Base-by-base conservation (phyloP, 768 basidiomycete genomes). In the Lyophyllum decastes region DNA sequence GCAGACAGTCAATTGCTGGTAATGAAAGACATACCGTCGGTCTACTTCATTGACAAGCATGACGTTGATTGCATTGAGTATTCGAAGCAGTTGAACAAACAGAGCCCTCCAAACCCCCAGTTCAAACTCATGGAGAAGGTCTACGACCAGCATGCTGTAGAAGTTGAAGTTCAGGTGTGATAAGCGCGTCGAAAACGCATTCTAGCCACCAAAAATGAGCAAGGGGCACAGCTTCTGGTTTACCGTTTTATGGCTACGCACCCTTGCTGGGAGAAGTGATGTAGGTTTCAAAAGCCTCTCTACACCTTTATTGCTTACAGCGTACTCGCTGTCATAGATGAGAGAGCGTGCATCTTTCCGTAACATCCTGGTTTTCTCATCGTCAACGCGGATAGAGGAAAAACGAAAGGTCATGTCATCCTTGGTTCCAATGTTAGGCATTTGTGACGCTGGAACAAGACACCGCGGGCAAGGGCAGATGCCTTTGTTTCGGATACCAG, bases 1-100 rank as follows among this genome's bases (percentile, higher is more conserved):
- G 41, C 16, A 27, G 11, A 51, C 19, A 45, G 49, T 70, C 70
- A 4, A 56, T n/a, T n/a, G n/a, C n/a, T n/a, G n/a, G n/a, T n/a
- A n/a, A n/a, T n/a, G n/a, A n/a, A n/a, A n/a, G n/a, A n/a, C n/a
- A n/a, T n/a, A n/a, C n/a, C n/a, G n/a, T n/a, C n/a, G n/a, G n/a
- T n/a, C n/a, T n/a, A n/a, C n/a, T n/a, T n/a, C n/a, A n/a, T n/a
- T n/a, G n/a, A n/a, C n/a, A n/a, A n/a, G n/a, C n/a, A n/a, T n/a
- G n/a, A n/a, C n/a, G n/a, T n/a, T n/a, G n/a, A n/a, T n/a, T n/a
- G n/a, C n/a, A n/a, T n/a, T n/a, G n/a, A n/a, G n/a, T n/a, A n/a
- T n/a, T n/a, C n/a, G n/a, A n/a, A n/a, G n/a, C n/a, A n/a, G n/a
- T n/a, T n/a, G n/a, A n/a, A n/a, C n/a, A n/a, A n/a, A n/a, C n/a